Evolutionary conservation across 2,329 filamentous ascomycete species (phyloP).

Genomic region (Aspergillus sp.): DNA sequence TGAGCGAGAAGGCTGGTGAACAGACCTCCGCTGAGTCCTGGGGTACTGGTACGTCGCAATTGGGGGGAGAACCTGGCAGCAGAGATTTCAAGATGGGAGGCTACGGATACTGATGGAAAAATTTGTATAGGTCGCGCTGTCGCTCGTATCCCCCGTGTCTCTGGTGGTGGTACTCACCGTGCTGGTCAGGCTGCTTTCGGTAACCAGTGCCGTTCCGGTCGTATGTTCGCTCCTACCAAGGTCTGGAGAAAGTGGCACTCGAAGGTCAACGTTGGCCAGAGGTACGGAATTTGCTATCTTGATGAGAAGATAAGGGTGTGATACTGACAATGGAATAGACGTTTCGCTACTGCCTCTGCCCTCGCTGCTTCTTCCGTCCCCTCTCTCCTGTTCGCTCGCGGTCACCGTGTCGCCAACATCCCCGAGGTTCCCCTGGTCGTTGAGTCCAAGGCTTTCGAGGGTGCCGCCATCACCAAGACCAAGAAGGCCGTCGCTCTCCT

Average conservation of each 20-base stretch:
- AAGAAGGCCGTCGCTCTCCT: conserved; percentile 80
- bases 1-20: conserved; percentile 99
- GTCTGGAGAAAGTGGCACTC: conserved; percentile 99
- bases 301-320: neutral
- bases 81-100: too few relatives aligned
- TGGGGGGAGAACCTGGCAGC: neutral
- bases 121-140: conserved; percentile 77
- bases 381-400: conserved; percentile 91
- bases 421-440: conserved; percentile 96
- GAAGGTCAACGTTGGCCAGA: conserved; percentile 99
- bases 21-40: conserved; percentile 99
- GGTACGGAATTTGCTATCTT: conserved; percentile 51
- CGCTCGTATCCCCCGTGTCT: conserved; percentile 99
- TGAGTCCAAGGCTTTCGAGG: conserved; percentile 83
- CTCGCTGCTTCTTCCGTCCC: conserved; percentile 93
- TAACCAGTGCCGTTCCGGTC: conserved; percentile 99
- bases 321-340: conserved; percentile 50
- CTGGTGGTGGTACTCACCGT: conserved; percentile 99
- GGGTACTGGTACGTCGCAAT: conserved; percentile 77
- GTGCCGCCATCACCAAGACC: conserved; percentile 78
- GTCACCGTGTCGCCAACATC: conserved; percentile 87
- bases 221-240: conserved; percentile 99
- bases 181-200: conserved; percentile 99
- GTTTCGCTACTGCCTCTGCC: conserved; percentile 96
- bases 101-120: conserved; percentile 4